These are phyloP conservation scores for Phaeophleospora eucalypticola DNA, from an alignment of 2,329 filamentous ascomycete genomes.

Conservation along the genomic window DNA sequence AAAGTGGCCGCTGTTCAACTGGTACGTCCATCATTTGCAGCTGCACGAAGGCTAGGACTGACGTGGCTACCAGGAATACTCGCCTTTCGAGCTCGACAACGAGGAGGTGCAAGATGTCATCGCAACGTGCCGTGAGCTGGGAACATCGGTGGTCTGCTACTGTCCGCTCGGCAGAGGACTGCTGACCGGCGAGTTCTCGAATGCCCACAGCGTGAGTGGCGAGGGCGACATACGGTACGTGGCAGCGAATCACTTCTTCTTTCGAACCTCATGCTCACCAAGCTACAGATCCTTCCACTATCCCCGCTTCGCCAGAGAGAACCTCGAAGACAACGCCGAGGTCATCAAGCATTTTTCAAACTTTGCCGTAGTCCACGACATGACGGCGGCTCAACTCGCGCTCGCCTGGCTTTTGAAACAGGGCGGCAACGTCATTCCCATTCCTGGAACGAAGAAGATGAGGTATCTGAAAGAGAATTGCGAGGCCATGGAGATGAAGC, in stretches of 20 bases:
- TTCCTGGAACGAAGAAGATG: constrained; percentile 37
- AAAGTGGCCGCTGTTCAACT: constrained; percentile 51
- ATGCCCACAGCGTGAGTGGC: background rate
- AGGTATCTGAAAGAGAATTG: constrained; percentile 28
- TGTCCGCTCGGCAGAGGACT: constrained; percentile 42
- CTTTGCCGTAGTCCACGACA: constrained; percentile 28
- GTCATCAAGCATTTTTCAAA: constrained; percentile 25
- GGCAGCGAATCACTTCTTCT: background rate
- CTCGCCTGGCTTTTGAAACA: constrained; percentile 32
- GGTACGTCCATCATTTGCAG: too few species aligned
- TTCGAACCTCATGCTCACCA: background rate
- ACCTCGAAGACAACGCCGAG: constrained; percentile 30
- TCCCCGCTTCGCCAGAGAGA: constrained; percentile 28
- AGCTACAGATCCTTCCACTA: constrained; percentile 11
- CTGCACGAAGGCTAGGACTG: too few species aligned
- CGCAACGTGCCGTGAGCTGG: constrained; percentile 46
- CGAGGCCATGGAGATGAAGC: constrained; percentile 18
- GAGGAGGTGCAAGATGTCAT: constrained; percentile 40
- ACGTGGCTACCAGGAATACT: constrained; percentile 51
- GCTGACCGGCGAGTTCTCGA: constrained; percentile 35
- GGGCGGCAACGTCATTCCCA: constrained; percentile 41
- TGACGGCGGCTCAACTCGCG: constrained; percentile 28
- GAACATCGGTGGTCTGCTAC: constrained; percentile 40
- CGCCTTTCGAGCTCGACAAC: constrained; percentile 48
- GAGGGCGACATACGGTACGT: constrained; percentile 9